Evolutionary conservation across 2,329 filamentous ascomycete genomes (phyloP), one percentile per base, ranked within the genome.

Genomic region (Massarina eburnea): DNA sequence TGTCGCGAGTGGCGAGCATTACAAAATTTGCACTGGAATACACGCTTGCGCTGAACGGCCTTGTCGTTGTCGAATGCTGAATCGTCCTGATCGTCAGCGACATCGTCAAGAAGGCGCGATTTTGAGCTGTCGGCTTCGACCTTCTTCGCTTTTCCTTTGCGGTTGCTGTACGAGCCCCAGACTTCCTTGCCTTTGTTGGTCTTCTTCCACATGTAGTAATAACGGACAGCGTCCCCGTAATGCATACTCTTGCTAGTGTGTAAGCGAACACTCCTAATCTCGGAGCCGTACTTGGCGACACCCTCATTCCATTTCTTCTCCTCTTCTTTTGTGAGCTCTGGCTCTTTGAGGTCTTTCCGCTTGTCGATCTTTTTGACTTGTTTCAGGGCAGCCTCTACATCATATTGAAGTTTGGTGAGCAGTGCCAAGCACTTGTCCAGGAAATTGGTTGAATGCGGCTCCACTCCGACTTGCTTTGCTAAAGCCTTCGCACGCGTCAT

Each of bases 121-220:
- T 84, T 86, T 36, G 72, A 52, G 7, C 36, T 20, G 45, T 72
- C 73, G 24, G 71, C 67, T 18, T 71, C 61, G 15, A 71, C 81
- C 58, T 84, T 86, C 63, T 95, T 89, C 71, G 94, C 96, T 70
- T 92, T 95, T 45, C 89, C 89, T 66, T 95, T 95, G 36, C 92
- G 83, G 9, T 89, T 90, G 40, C 89, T 84, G 60, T 88, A 96
- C 54, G 85, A 89, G 48, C 90, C 90, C 91, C 94, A 96, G 18
- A 99, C 84, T 58, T 94, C 84, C 64, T 82, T 85, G 32, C 94
- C 94, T 47, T 86, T 84, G 2, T 86, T 80, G 0, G 90, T 90
- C 72, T 97, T 97, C 74, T 99, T 99, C 94, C 94, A 99, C 55
- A 89, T 89, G 68, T 99, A 99, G 71, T 97, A 99, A 66, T 88